Evolutionary conservation across 2,329 filamentous ascomycete genomes (phyloP), one percentile per base, ranked within the genome.

Genomic region (Ophiostoma pallidulum): DNA sequence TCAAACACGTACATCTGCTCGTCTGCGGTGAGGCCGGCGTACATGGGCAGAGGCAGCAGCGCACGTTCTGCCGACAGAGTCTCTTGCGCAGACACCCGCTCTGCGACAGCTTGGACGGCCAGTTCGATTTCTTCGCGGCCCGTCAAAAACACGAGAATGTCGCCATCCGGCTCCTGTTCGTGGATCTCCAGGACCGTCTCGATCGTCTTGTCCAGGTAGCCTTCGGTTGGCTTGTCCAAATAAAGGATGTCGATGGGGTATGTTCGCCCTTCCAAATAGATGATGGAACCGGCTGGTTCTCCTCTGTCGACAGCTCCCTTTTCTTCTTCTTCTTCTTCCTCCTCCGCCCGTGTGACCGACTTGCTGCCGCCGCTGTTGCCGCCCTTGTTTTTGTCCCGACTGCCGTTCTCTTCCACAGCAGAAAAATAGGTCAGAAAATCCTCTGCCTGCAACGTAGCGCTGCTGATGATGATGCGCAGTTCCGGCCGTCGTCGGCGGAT

Each of bases 1-100:
- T 95, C 88, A 61, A 97, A 97, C 35, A 97, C 84, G 55, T 90
- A 90, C 80, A 95, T 91, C 61, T 97, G 92, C 59, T 96, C 82
- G 54, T 96, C 90, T 8, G 84, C 88, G 2, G 88, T 80, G 6
- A 97, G 74, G 2, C 91, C 92, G 4, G 92, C 88, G 61, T 94
- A 97, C 0, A 97, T 74, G 1, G 91, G 90, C 8, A 97, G 66
- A 4, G 85, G 73, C 50, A 86, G 72, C 8, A 94, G 67, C 19
- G 71, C 69, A 0, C 47, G 50, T 22, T 19, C 44, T 52, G 77
- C 73, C 10, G 76, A 70, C 41, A 74, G 72, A 3, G 78, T 68
- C 0, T 41, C 69, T 51, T 78, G 73, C 9, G 76, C 69, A 9
- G 72, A 73, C 29, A 84, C 73, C 33, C 82, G 80, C 55, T 94